Evolutionary conservation across 257 asterid genomes (phyloP), one percentile per base, ranked within the genome.

Genomic region (Nicotiana knightiana): DNA sequence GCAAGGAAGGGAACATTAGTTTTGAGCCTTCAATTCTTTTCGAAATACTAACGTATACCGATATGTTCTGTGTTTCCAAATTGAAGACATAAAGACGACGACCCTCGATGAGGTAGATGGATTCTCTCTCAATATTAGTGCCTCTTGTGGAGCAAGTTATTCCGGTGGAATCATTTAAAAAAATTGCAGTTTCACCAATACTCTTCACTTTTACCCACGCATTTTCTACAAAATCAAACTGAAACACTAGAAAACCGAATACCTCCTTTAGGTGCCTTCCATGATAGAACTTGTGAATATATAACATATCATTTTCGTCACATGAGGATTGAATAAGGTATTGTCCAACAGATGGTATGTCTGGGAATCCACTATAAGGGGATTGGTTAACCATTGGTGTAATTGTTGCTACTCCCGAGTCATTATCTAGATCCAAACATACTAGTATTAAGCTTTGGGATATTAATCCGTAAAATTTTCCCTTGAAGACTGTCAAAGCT

Each of bases 141-240:
- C 54, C 76, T 68, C 17, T 37, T 18, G 76, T 67, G 32, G 76
- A 67, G n/a, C 55, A 67, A 35, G 9, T 37, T 1, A 1, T 18
- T 1, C 48, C 73, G 0, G 0, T 17, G 18, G 0, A 2, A 7
- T 1, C 0, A 3, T 2, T 0, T 67, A 4, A 0, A 18, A 67
- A 17, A 18, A 67, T 67, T 67, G 55, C 54, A 37, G 5, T n/a
- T 35, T 67, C 55, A 1, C 76, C 4, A 0, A 67, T 67, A 30
- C 9, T 67, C 18, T 68, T 15, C 55, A 39, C 3, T 17, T 68
- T 21, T 37, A 37, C 13, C 77, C 77, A 68, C 1, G 0, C 1
- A 9, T 37, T 10, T 35, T 10, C 2, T 4, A 3, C 54, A 18
- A 37, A 68, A 37, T 68, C 77, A 10, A 68, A 37, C 1, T 3